Evolutionary conservation across 2,329 filamentous ascomycete genomes (phyloP), one percentile per base, ranked within the genome.

Genomic region (Colletotrichum tropicicola): DNA sequence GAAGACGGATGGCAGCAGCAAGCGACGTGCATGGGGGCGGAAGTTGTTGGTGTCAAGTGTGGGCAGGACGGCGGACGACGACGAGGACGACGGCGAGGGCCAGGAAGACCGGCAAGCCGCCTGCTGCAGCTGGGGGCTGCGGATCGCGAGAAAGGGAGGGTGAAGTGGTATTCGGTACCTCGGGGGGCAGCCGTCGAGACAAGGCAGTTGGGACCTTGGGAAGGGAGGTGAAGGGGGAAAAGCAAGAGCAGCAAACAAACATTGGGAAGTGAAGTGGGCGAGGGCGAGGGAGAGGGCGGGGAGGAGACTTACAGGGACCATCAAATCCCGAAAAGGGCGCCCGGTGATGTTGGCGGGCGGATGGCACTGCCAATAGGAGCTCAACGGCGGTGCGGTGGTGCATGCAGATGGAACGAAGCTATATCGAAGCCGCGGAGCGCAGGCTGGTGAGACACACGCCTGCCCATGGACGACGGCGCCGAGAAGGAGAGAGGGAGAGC

Each of bases 351-450:
- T 48, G 35, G 28, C 21, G 10, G 35, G 30, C 27, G 32, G 32
- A 30, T 44, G 27, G n/a, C 48, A 30, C 49, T 44, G 13, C 61
- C 61, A 65, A 65, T 65, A 28, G 51, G 61, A 61, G 19, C 13
- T 35, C 57, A 45, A 51, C 35, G 57, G 43, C 44, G 49, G 19
- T 49, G 61, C 32, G 61, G 61, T 49, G 32, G 56, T 60, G 49
- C 43, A 23, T 61, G 61, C 49, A 61, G 61, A 55, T 65, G 43
- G 48, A 48, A 55, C 57, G 61, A 65, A 44, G 57, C 61, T 61
- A 45, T 51, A 63, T 61, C 56, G 32, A 44, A 25, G 48, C 49
- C 39, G 39, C 41, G 45, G 15, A 59, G 55, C n/a, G n/a, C n/a
- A 45, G 35, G 57, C 27, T 59, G 54, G 54, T 52, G 30, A 49